Conservation (phyloP, 768 basidiomycete species). For the Boletus rex-veris region DNA sequence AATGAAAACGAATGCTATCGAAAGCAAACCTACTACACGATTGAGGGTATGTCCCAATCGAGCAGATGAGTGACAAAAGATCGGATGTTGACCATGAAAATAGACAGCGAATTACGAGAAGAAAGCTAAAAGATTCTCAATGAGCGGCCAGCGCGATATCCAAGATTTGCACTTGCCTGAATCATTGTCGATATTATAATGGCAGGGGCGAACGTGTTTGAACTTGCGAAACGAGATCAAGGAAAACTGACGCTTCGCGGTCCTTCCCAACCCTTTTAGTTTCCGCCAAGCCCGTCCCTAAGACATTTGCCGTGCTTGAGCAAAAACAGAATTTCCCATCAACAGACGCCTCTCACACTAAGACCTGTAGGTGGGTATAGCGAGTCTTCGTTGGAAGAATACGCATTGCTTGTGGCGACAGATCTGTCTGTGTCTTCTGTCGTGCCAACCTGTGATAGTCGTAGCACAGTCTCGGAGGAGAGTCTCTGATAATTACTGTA, state of each 20-base stretch:
- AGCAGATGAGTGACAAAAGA: neutral
- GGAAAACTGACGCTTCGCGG: slow-evolving; percentile 15
- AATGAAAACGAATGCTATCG: neutral
- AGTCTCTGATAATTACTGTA: slow-evolving; percentile 19
- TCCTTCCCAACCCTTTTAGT: slow-evolving; percentile 10
- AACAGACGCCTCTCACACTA: slow-evolving; percentile 9
- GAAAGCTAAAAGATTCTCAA: slow-evolving; percentile 11
- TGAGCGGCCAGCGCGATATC: neutral
- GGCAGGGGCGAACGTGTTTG: slow-evolving; percentile 18
- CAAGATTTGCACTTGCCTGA: slow-evolving; percentile 16
- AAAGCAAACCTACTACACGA: slow-evolving; percentile 1
- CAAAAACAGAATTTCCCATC: neutral
- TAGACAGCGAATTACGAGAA: slow-evolving; percentile 6
- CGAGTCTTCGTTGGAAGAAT: slow-evolving; percentile 8
- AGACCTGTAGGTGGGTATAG: slow-evolving; percentile 5
- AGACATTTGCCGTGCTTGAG: neutral
- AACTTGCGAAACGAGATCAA: slow-evolving; percentile 14
- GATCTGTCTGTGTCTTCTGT: slow-evolving; percentile 7
- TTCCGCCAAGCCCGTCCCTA: slow-evolving; percentile 20
- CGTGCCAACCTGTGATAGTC: slow-evolving; percentile 6
- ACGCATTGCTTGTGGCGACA: neutral
- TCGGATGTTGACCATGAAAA: neutral
- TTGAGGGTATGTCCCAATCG: neutral
- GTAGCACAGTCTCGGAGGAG: slow-evolving; percentile 21
- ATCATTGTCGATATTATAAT: slow-evolving; percentile 16